These are phyloP conservation scores for Thelonectria rubi DNA, from an alignment of 2,329 filamentous ascomycete species.

Conservation along the genomic window DNA sequence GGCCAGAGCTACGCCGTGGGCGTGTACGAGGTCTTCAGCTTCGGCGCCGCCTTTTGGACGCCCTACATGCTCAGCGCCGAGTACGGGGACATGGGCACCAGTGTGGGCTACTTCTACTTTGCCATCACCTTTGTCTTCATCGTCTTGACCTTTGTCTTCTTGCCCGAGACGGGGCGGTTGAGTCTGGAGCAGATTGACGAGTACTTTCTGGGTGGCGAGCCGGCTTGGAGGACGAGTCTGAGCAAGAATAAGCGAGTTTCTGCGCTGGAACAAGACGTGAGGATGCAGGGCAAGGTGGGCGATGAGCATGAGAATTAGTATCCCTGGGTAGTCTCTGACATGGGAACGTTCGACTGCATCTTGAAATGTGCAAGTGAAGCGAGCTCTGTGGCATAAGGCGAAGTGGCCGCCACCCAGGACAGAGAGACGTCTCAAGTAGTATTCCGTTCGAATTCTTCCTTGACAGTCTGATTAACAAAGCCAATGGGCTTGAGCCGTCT, in stretches of 20 bases:
- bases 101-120: slow-evolving; percentile 14
- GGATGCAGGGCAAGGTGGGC: too few relatives aligned
- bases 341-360: too few relatives aligned
- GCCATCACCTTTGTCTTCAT: not conserved
- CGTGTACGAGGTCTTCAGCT: slow-evolving; percentile 10
- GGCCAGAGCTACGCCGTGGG: slow-evolving; percentile 6
- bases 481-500: too few relatives aligned
- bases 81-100: slow-evolving; percentile 18
- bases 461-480: too few relatives aligned
- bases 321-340: too few relatives aligned
- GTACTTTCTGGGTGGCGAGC: not conserved
- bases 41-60: slow-evolving; percentile 13
- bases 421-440: too few relatives aligned
- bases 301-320: too few relatives aligned
- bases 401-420: too few relatives aligned
- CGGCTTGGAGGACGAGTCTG: slow-evolving; percentile 8
- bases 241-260: not conserved
- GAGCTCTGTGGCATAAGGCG: too few relatives aligned
- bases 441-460: too few relatives aligned
- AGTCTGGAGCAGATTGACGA: slow-evolving; percentile 14
- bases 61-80: slow-evolving; percentile 10
- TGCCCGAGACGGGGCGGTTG: slow-evolving; percentile 7
- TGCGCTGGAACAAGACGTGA: too few relatives aligned
- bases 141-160: not conserved
- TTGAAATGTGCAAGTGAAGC: too few relatives aligned